Evolutionary conservation across 345 rosid genomes (phyloP).

Genomic region (Bretschneidera sinensis): DNA sequence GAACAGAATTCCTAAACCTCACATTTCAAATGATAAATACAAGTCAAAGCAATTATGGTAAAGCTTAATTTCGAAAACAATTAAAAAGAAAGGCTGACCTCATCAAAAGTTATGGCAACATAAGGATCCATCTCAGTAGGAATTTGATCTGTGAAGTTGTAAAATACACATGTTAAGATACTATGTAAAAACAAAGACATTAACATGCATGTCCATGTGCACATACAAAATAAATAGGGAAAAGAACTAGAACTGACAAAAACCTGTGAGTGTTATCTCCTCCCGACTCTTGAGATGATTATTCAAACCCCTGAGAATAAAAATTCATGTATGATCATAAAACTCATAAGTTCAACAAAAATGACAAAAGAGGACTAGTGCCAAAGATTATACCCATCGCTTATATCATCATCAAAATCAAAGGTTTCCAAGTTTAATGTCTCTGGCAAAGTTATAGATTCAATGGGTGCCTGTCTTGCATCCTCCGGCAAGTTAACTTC

Average conservation of each 20-base stretch:
- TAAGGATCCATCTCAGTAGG: conserved; percentile 57
- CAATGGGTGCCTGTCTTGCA: conserved; percentile 57
- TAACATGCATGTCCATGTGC: not conserved
- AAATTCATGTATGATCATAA: not conserved
- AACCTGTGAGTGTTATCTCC: conserved; percentile 75
- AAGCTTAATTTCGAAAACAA: not conserved
- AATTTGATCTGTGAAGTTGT: conserved; percentile 49
- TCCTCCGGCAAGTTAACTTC: conserved; percentile 68
- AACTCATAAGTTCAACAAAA: not conserved
- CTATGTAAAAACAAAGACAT: not conserved
- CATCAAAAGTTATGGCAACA: conserved; percentile 63
- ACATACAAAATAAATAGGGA: not conserved
- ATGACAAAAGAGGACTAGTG: not conserved
- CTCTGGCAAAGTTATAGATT: conserved; percentile 67
- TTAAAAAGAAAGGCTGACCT: conserved; percentile 33
- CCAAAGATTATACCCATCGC: conserved; percentile 31
- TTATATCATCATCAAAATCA: conserved; percentile 37
- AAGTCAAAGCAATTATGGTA: not conserved
- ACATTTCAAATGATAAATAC: not conserved
- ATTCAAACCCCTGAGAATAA: conserved; percentile 38
- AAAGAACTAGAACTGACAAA: not conserved
- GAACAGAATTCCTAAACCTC: not conserved
- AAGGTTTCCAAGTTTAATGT: conserved; percentile 65
- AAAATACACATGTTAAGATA: not conserved
- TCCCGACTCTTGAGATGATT: conserved; percentile 47